These are phyloP conservation scores for Colletotrichum salicis DNA, from an alignment of 2,329 filamentous ascomycete genomes.

Conservation along the genomic window DNA sequence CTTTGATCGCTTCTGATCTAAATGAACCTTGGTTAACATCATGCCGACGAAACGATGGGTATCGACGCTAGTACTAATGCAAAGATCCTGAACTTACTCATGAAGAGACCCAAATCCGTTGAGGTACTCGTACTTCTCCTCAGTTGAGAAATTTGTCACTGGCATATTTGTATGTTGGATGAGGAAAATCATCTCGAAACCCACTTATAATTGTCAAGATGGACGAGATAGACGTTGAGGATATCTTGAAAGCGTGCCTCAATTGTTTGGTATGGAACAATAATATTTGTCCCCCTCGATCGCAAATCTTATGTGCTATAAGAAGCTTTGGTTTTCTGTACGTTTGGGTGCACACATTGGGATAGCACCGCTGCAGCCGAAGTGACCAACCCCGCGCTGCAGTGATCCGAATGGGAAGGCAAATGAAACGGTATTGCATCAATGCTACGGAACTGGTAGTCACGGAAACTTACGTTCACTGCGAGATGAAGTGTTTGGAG, in stretches of 20 bases:
- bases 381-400: not conserved
- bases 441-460: not conserved
- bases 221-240: not conserved
- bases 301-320: not conserved
- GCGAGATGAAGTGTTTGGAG: not conserved
- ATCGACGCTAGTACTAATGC: not conserved
- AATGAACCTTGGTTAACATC: not conserved
- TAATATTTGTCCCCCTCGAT: not conserved
- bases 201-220: not conserved
- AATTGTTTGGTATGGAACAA: not conserved
- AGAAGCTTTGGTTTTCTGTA: not conserved
- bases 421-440: not conserved
- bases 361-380: not conserved
- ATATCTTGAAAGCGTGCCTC: not conserved
- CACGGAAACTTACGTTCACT: not conserved
- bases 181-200: not conserved
- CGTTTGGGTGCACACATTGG: not conserved
- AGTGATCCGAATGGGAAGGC: not conserved
- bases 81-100: slow-evolving; percentile 60
- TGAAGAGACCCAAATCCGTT: slow-evolving; percentile 77
- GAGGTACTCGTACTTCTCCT: slow-evolving; percentile 68
- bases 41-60: slow-evolving; percentile 2
- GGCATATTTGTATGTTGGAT: slow-evolving; percentile 43
- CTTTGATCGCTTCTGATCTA: slow-evolving; percentile 73
- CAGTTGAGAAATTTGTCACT: slow-evolving; percentile 47